phyloP scores from a whole-genome alignment of 2,329 filamentous ascomycete genomes.

The Daldinia sp. region DNA sequence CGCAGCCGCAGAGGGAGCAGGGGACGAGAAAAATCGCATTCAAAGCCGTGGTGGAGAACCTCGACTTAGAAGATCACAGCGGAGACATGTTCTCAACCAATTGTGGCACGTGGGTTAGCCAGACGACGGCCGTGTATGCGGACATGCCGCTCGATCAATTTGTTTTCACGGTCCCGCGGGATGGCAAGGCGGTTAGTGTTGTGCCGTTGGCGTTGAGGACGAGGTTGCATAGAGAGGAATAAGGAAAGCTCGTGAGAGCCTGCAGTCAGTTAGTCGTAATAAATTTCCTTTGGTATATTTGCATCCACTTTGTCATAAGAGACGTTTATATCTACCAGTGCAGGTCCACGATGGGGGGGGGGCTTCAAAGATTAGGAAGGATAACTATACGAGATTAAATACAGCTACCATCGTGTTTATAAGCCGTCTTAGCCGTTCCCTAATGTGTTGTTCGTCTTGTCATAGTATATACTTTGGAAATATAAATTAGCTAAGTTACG shows the following conservation, averaged over 20 bases:
- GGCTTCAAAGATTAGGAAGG: no score
- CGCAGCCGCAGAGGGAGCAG: constrained; percentile 9
- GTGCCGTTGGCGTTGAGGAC: constrained; percentile 47
- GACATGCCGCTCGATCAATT: constrained; percentile 51
- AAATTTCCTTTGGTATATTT: not conserved
- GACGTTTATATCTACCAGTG: not conserved
- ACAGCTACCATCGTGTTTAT: not conserved
- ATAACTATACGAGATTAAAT: not conserved
- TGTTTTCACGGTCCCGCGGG: constrained; percentile 45
- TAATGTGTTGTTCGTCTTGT: no score
- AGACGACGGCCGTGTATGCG: constrained; percentile 47
- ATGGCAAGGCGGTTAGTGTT: constrained; percentile 44
- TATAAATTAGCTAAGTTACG: not conserved
- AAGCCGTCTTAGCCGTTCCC: not conserved
- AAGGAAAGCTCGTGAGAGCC: not conserved
- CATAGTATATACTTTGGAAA: not conserved
- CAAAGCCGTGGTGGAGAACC: constrained; percentile 49
- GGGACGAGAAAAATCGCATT: constrained; percentile 41
- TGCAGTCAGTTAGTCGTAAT: not conserved
- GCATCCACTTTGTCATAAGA: not conserved
- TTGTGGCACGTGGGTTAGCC: constrained; percentile 50
- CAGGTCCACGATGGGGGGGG: not conserved
- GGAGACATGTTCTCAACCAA: constrained; percentile 49
- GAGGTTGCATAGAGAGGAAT: constrained; percentile 34
- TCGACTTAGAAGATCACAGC: constrained; percentile 37